A percentile compares a stretch with the other conserved stretches of the same genome.
phyloP scores from a whole-genome alignment of 768 basidiomycete genomes.

The Clitopilus passeckerianus region DNA sequence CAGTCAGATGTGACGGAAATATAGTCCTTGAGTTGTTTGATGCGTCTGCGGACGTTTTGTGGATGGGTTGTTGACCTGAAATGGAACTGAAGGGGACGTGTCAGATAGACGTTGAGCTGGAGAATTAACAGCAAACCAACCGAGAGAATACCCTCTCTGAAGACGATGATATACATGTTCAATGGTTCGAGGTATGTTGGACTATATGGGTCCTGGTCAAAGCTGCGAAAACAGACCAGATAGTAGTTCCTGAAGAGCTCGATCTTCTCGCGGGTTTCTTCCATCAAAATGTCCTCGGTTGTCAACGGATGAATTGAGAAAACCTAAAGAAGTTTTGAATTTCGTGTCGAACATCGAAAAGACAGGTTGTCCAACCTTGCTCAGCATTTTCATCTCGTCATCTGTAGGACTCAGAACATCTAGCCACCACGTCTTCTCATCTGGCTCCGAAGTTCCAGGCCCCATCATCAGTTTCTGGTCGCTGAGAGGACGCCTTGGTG shows the following conservation, averaged over 20 bases:
- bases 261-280: constrained; percentile 99
- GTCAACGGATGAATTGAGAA: constrained; percentile 97
- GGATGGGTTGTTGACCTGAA: constrained; percentile 97
- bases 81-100: constrained; percentile 66
- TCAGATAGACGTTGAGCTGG: not conserved
- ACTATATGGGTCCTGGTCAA: constrained; percentile 97
- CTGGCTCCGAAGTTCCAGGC: constrained; percentile 34
- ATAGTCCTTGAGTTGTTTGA: constrained; percentile 99
- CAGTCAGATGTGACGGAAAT: constrained; percentile 98
- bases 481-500: not conserved
- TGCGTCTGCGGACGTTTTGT: constrained; percentile 94
- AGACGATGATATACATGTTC: constrained; percentile 99
- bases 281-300: constrained; percentile 99
- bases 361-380: constrained; percentile 55
- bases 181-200: constrained; percentile 96
- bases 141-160: constrained; percentile 92
- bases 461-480: constrained; percentile 12
- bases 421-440: constrained; percentile 93
- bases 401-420: constrained; percentile 93
- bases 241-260: constrained; percentile 99
- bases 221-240: constrained; percentile 97
- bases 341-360: constrained; percentile 9
- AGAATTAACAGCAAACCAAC: constrained; percentile 39
- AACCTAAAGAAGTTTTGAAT: constrained; percentile 47
- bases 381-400: constrained; percentile 96